Base-by-base conservation (phyloP, 306 rosid species). In the Begonia loranthoides region DNA sequence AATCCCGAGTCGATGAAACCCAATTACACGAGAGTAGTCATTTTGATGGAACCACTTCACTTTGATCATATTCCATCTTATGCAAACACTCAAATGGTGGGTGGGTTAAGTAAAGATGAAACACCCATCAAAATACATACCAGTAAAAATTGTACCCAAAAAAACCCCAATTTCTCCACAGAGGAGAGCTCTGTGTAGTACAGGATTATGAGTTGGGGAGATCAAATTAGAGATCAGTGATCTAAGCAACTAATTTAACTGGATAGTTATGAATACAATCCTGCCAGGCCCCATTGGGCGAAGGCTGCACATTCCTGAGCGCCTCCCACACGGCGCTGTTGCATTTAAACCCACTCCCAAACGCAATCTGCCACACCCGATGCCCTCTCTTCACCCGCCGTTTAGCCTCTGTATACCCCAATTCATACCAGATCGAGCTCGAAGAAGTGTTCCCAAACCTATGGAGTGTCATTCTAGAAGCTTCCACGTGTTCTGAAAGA, bases 251-350 rank as follows among this genome's bases (percentile, higher is more conserved):
- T 59, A 68, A 21, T 61, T 72, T 64, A 59, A 83, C 77, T n/a
- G 94, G 94, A 68, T 80, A 83, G 51, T 56, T 68, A 59, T 75
- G 68, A 49, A 83, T 67, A 77, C 80, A 74, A 56, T 79, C 94
- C 65, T 83, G 75, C 94, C 94, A 84, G 14, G 85, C 88, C 57
- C 94, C 84, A 58, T 70, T 71, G 9, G 24, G 64, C 17, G 88
- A 84, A 28, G 82, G 73, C 72, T 54, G 73, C 52, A 83, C 80
- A 56, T 73, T 75, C 41, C 64, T 56, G 12, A 84, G 81, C 3
- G 94, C 88, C 69, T 84, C 72, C 94, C 88, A 84, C 13, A 84
- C 79, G 0, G 85, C 94, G 57, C 94, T 84, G 15, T 83, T 83
- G 59, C 94, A 83, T 45, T 79, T 83, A 57, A 83, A 83, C 24